Base-by-base conservation (phyloP, 345 rosid species). In the Brassica nigra region DNA sequence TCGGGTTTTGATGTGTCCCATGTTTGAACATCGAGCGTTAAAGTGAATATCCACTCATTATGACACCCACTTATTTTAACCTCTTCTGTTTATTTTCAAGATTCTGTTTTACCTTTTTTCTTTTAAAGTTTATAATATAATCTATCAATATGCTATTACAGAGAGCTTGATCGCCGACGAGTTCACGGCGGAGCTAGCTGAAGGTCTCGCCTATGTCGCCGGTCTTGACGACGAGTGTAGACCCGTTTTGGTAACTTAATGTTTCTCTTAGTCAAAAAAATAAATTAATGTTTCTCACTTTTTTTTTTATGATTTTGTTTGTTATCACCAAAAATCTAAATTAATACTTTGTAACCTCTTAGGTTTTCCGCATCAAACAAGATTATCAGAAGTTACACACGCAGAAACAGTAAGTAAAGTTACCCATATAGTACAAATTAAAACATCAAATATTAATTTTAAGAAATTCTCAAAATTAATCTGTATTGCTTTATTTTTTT, bases 181-280 rank as follows among this genome's bases (percentile, higher is more conserved):
- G 89, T 96, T 96, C 90, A 89, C 97, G 23, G 88, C 90, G 62
- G 97, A 93, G 85, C 90, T 96, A 0, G 87, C 92, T 34, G 98
- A 96, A 62, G 99, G 98, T 70, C 76, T 88, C 65, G 98, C 98
- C 58, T 96, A 86, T 34, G 94, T 93, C 6, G 93, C 98, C 34
- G 99, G 99, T n/a, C 97, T 90, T 52, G 99, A 96, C 66, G 97
- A 91, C 52, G 95, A 90, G 30, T 89, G 89, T 72, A 90, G 97
- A 75, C 99, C 99, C 12, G 95, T 96, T 80, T 42, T 89, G 90
- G 99, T 96, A 86, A 78, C 20, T 67, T 57, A 15, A 28, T 29
- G 3, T 68, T 15, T 47, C 14, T 16, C 10, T 18, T 18, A 18
- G 18, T 18, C 18, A 18, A 18, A 18, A 18, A 18, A 18, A n/a